Percentiles rank a stretch among this genome's conserved stretches.
Conservation (phyloP, 306 rosid genomes). For the Ziziphus jujuba region DNA sequence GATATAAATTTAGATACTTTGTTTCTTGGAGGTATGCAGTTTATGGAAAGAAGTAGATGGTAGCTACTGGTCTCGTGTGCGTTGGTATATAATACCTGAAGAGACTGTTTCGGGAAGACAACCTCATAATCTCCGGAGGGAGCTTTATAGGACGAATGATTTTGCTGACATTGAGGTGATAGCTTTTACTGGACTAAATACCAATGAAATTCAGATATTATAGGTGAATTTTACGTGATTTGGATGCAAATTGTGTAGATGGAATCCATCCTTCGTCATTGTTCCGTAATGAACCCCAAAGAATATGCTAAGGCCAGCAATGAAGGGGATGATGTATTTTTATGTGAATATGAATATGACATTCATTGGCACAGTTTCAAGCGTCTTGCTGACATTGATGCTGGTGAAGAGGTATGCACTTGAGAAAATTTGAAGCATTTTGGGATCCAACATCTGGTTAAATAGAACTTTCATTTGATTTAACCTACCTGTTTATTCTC, state of each 20-base stretch:
- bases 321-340: conserved; percentile 85
- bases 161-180: conserved; percentile 82
- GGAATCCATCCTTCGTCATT: conserved; percentile 81
- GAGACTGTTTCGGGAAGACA: conserved; percentile 91
- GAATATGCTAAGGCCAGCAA: conserved; percentile 65
- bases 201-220: conserved; percentile 1
- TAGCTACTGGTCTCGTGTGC: conserved; percentile 66
- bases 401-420: conserved; percentile 51
- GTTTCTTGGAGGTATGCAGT: conserved; percentile 40
- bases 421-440: conserved; percentile 11
- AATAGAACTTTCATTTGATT: not conserved
- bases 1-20: conserved; percentile 2
- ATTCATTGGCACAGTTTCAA: conserved; percentile 87
- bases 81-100: conserved; percentile 87
- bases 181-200: not conserved
- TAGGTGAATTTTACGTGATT: not conserved
- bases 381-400: conserved; percentile 75
- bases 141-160: conserved; percentile 80
- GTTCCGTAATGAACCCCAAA: conserved; percentile 69
- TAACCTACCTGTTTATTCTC: conserved; percentile 18
- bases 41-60: conserved; percentile 80
- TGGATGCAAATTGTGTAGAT: conserved; percentile 46
- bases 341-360: conserved; percentile 91
- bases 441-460: not conserved
- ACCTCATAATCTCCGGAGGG: conserved; percentile 83